Evolutionary conservation across 768 basidiomycete species (phyloP).

Genomic region (Lactifluus piperatus): DNA sequence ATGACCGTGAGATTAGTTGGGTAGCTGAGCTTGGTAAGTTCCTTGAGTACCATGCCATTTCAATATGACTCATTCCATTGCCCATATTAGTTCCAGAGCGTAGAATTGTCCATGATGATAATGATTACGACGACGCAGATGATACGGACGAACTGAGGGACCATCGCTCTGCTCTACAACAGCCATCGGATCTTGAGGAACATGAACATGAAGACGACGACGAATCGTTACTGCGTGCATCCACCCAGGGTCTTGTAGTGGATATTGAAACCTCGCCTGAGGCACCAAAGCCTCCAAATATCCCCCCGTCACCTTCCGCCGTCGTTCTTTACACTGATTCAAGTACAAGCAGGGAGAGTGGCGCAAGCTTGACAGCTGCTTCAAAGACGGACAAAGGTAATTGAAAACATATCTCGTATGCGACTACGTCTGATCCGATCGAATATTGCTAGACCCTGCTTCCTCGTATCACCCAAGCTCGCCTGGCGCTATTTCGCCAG

Average conservation of each 20-base stretch:
- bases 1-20: conserved; percentile 61
- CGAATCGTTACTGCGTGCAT: conserved; percentile 41
- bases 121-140: conserved; percentile 44
- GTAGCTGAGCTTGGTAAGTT: conserved; percentile 60
- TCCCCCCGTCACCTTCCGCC: conserved; percentile 43
- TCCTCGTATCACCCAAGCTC: conserved; percentile 35
- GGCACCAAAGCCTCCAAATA: conserved; percentile 30
- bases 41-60: neutral
- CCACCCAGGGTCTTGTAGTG: conserved; percentile 51
- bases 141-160: conserved; percentile 33
- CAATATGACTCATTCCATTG: neutral
- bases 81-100: conserved; percentile 45
- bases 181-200: conserved; percentile 29
- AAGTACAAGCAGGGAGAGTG: conserved; percentile 20
- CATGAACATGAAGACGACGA: conserved; percentile 44
- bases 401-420: neutral
- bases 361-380: conserved; percentile 20
- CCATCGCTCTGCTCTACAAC: conserved; percentile 17
- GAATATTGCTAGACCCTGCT: conserved; percentile 5
- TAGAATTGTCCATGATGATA: conserved; percentile 53
- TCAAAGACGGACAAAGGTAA: conserved; percentile 17
- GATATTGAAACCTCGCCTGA: conserved; percentile 57
- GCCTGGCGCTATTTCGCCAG: conserved; percentile 60
- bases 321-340: conserved; percentile 45
- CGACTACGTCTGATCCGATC: neutral